Percentiles rank a stretch among this genome's conserved stretches.
Evolutionary conservation across 768 basidiomycete genomes (phyloP).

Genomic region (Boletellus ananas): DNA sequence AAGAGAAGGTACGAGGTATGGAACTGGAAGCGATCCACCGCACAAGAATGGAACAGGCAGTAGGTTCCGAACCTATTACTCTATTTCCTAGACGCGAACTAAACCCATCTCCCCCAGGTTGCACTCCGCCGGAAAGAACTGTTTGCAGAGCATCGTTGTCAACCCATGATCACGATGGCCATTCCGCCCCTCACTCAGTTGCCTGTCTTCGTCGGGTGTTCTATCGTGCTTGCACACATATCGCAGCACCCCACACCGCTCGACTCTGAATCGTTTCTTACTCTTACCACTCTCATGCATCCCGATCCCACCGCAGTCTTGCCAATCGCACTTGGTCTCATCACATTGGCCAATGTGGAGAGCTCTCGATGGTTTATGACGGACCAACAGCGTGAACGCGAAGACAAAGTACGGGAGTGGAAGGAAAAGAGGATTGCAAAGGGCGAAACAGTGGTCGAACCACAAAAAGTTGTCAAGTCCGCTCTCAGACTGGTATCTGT

Average conservation of each 20-base stretch:
- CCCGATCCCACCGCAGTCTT: constrained; percentile 67
- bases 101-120: constrained; percentile 38
- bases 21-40: constrained; percentile 46
- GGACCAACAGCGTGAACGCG: constrained; percentile 50
- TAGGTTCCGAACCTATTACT: constrained; percentile 27
- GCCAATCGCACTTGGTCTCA: constrained; percentile 66
- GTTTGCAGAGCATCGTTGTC: constrained; percentile 55
- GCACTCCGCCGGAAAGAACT: constrained; percentile 54
- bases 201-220: constrained; percentile 68
- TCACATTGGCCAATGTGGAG: constrained; percentile 79
- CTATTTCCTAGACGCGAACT: neutral
- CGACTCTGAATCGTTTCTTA: constrained; percentile 74
- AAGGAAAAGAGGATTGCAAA: constrained; percentile 42
- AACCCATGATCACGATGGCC: constrained; percentile 52
- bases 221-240: constrained; percentile 51
- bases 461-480: constrained; percentile 50
- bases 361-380: constrained; percentile 70
- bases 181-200: constrained; percentile 64
- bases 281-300: constrained; percentile 65
- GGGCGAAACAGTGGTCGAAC: constrained; percentile 44
- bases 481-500: constrained; percentile 56
- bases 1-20: constrained; percentile 49
- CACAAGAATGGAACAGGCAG: constrained; percentile 46
- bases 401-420: constrained; percentile 44
- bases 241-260: constrained; percentile 60